Evolutionary conservation across 2,329 filamentous ascomycete genomes (phyloP), one percentile per base, ranked within the genome.

Genomic region (Ophiostoma angusticollis): DNA sequence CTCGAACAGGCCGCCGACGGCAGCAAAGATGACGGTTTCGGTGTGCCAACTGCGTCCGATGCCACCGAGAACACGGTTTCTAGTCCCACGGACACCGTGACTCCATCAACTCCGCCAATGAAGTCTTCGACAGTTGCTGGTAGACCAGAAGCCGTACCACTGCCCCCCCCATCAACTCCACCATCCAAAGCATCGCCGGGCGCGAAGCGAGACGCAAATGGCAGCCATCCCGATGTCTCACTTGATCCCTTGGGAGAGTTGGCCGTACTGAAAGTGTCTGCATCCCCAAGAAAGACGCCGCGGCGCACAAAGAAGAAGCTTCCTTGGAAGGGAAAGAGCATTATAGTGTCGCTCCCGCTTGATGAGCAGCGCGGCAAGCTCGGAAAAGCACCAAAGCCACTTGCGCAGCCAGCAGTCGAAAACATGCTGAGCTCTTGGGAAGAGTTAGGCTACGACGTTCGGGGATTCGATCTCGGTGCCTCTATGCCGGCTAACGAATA

Each of bases 311-410:
- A 72, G 60, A 86, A 82, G 55, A 84, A 79, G 59, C 65, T 87
- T 3, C 68, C 70, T 32, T 86, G 81, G 80, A 80, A 71, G 51
- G 79, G 78, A 41, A 86, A 84, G 60, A 77, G 74, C 43, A 84
- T 84, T 38, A 58, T 83, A 50, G 76, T 87, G 31, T 63, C 78
- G 19, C 60, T 87, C 16, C 83, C 82, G 6, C 62, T 70, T 32
- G 76, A 83, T 45, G 78, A 81, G 37, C 68, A 74, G 38, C 70
- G 79, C 47, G 80, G 80, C 16, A 64, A 68, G 31, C 62, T 64
- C 2, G 72, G 70, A 29, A 64, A 66, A 27, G 59, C 64, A 0
- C 68, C 71, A 0, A 58, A 64, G 41, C 76, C 77, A 4, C 60
- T 82, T 33, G 63, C 60, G 4, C 57, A 67, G 25, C 57, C 65